phyloP scores from a whole-genome alignment of 176 grass and related monocot species.

The Oryza coarctata region DNA sequence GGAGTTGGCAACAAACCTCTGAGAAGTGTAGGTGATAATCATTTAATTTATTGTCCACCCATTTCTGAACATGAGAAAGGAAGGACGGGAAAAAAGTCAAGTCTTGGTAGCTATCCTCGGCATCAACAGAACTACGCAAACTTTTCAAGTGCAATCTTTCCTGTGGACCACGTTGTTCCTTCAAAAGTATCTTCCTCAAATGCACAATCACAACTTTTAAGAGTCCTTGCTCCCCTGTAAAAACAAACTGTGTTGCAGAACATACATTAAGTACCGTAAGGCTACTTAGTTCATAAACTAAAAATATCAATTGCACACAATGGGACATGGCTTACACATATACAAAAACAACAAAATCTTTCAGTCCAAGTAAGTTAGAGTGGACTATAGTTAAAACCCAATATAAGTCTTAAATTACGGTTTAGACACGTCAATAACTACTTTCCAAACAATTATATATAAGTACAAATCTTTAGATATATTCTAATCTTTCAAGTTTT shows the following conservation, averaged over 20 bases:
- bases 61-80: slow-evolving; percentile 80
- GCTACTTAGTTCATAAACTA: slow-evolving; percentile 18
- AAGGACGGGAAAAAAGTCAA: slow-evolving; percentile 97
- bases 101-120: slow-evolving; percentile 61
- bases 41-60: slow-evolving; percentile 85
- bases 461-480: too few relatives aligned
- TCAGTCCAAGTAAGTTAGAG: too few relatives aligned
- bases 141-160: slow-evolving; percentile 94
- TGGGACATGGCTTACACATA: slow-evolving; percentile 9
- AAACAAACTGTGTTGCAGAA: slow-evolving; percentile 77
- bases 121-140: slow-evolving; percentile 70
- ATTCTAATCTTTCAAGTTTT: too few relatives aligned
- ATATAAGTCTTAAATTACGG: too few relatives aligned
- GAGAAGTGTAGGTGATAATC: slow-evolving; percentile 94
- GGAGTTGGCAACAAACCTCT: slow-evolving; percentile 55
- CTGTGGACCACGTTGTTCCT: slow-evolving; percentile 88
- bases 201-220: slow-evolving; percentile 76
- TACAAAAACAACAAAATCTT: too few relatives aligned
- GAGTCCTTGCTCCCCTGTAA: slow-evolving; percentile 82
- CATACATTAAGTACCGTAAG: slow-evolving; percentile 29
- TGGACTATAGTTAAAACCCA: too few relatives aligned
- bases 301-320: slow-evolving; percentile 4
- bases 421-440: too few relatives aligned
- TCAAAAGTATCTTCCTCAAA: slow-evolving; percentile 92
- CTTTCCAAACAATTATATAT: too few relatives aligned